Conservation (phyloP, 768 basidiomycete species). For the Pholiota molesta region DNA sequence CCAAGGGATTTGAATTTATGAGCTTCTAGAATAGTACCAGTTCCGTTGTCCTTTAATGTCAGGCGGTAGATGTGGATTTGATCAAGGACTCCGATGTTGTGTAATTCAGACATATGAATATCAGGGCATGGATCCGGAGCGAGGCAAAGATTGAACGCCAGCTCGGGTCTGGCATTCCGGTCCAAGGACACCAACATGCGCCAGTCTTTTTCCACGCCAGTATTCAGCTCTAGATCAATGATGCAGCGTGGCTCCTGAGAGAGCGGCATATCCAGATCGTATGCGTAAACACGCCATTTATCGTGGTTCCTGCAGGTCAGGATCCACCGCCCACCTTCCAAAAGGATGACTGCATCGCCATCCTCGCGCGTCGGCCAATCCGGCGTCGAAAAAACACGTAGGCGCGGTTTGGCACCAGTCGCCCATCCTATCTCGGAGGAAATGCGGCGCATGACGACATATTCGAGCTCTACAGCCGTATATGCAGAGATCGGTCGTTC, state of each 20-base stretch:
- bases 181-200: background rate
- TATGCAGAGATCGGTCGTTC: background rate
- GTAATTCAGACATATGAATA: background rate
- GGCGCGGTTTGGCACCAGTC: background rate
- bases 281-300: background rate
- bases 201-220: background rate
- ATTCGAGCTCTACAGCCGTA: background rate
- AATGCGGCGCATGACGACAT: background rate
- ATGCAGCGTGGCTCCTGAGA: background rate
- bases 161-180: background rate
- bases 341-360: background rate
- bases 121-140: background rate
- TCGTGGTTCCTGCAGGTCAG: background rate
- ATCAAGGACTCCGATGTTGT: background rate
- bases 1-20: background rate
- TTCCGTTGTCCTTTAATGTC: background rate
- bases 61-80: background rate
- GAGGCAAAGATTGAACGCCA: background rate
- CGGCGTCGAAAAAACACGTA: background rate
- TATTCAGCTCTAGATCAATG: background rate
- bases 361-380: too few relatives aligned
- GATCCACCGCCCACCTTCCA: background rate
- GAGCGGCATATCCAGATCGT: background rate
- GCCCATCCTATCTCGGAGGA: background rate
- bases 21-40: background rate